phyloP scores from a whole-genome alignment of 768 basidiomycete species.

The Hypholoma sublateritium region DNA sequence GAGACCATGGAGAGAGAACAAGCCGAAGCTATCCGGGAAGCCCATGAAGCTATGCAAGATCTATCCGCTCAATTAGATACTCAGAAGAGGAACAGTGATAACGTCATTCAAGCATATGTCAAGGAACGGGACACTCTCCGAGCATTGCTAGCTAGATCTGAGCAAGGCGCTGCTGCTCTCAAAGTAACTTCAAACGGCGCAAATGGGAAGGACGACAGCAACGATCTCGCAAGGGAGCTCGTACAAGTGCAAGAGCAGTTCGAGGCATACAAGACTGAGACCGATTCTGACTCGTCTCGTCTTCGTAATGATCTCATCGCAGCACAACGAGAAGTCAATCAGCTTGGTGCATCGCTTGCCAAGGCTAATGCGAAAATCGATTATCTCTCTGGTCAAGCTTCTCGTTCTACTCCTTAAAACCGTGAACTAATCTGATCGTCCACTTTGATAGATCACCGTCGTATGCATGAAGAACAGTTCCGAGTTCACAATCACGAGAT shows the following conservation, averaged over 20 bases:
- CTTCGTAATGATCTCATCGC: conserved; percentile 68
- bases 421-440: not conserved
- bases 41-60: conserved; percentile 81
- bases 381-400: conserved; percentile 63
- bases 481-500: conserved; percentile 61
- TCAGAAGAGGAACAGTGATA: conserved; percentile 69
- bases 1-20: conserved; percentile 73
- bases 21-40: conserved; percentile 79
- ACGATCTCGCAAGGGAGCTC: conserved; percentile 57
- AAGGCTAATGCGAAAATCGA: conserved; percentile 85
- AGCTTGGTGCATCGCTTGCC: conserved; percentile 66
- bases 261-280: conserved; percentile 77
- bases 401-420: not conserved
- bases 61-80: conserved; percentile 76
- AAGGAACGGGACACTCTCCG: conserved; percentile 88
- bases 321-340: conserved; percentile 68
- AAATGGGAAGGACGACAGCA: conserved; percentile 11
- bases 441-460: conserved; percentile 56
- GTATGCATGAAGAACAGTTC: conserved; percentile 70
- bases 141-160: conserved; percentile 63
- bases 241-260: conserved; percentile 78
- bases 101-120: conserved; percentile 75
- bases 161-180: conserved; percentile 26
- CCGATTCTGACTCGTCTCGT: conserved; percentile 71
- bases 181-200: conserved; percentile 17